These are phyloP conservation scores for Solanum lycopersicoides DNA, from an alignment of 257 asterid species.

Conservation along the genomic window DNA sequence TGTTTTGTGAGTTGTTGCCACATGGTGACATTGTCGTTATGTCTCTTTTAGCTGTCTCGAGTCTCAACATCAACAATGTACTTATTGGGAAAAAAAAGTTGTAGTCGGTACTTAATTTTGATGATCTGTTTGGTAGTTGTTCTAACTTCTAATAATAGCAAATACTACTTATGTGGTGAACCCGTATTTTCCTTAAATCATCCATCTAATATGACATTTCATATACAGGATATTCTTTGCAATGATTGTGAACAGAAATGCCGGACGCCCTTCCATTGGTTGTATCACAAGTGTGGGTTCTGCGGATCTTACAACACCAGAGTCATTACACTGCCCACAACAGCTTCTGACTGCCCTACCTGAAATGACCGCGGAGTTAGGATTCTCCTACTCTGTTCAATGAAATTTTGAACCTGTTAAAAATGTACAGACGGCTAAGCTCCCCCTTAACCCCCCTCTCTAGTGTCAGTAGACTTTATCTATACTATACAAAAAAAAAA, in stretches of 20 bases:
- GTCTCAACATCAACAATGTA: background rate
- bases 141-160: background rate
- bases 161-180: background rate
- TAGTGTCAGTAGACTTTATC: background rate
- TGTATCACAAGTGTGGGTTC: slow-evolving; percentile 32
- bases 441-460: background rate
- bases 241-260: slow-evolving; percentile 34
- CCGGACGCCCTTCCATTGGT: slow-evolving; percentile 30
- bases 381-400: background rate
- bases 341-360: slow-evolving; percentile 8
- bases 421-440: background rate
- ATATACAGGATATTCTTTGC: slow-evolving; percentile 30
- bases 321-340: slow-evolving; percentile 11
- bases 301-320: slow-evolving; percentile 41
- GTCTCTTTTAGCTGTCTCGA: background rate
- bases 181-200: background rate
- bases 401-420: slow-evolving; percentile 3
- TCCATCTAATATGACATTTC: background rate
- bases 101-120: background rate
- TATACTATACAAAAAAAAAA: background rate
- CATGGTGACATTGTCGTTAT: background rate
- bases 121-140: background rate
- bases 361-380: background rate
- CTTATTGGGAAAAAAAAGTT: background rate
- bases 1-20: background rate